Evolutionary conservation across 257 asterid genomes (phyloP), one percentile per base, ranked within the genome.

Genomic region (Przewalskia tangutica): DNA sequence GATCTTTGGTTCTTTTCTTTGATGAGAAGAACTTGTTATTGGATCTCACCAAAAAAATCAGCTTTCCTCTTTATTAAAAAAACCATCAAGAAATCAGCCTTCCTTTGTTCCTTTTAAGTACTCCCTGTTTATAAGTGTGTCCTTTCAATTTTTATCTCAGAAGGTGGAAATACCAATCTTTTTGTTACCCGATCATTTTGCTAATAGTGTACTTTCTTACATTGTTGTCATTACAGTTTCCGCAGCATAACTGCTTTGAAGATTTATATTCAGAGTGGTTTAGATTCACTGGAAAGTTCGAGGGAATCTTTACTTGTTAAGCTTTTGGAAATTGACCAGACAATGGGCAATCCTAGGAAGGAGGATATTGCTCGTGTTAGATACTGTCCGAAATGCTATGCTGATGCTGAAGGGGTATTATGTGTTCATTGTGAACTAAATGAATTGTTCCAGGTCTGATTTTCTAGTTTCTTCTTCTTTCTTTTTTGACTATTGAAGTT

Each of bases 391-490:
- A 90, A 87, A 76, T 95, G 99, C 88, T 89, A 90, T 73, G 80
- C 91, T 84, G 88, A 90, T 85, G 87, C 81, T 83, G 97, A 95
- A 80, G 99, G 99, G 86, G 93, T 91, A 77, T 85, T 93, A 62
- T 95, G 99, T 83, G 86, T 91, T 77, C 97, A 93, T 81, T 95
- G 99, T 83, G 97, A 94, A 90, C 93, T 95, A 91, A 97, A 95
- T 85, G 97, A 91, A 86, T 84, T 91, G 84, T 95, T 95, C 88
- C 96, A 94, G 99, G 99, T 95, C 48, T 84, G 88, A n/a, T 62
- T 66, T 76, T 68, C 40, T 84, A 77, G 83, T 81, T 82, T 36
- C 51, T 81, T 51, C 53, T 51, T 48, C 6, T 5, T 44, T 27
- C 18, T 42, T n/a, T 68, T 36, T 38, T 63, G 11, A 73, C 44